Evolutionary conservation across 108 stramenopile species (phyloP).

Genomic region (Stephanodiscus triporus): DNA sequence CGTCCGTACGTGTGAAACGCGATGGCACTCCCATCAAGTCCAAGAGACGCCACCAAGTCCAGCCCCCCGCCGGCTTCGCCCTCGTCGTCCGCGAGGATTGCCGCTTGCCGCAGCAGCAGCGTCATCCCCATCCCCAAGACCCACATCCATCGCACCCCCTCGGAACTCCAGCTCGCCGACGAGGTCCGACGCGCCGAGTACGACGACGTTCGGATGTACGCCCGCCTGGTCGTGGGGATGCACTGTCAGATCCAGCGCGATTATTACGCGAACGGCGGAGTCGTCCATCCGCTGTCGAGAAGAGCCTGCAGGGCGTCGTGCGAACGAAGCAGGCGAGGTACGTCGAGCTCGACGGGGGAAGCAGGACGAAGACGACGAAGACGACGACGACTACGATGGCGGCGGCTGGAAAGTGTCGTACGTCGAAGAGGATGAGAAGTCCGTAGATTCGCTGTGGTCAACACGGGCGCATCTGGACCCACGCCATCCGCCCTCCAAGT

Average conservation of each 20-base stretch:
- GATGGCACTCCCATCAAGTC: background rate
- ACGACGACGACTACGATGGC: no score
- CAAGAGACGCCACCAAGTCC: conserved; percentile 22
- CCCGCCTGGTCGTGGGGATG: conserved; percentile 45
- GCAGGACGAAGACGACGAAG: background rate
- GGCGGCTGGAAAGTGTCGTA: conserved; percentile 20
- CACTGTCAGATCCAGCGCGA: conserved; percentile 18
- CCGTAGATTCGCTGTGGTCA: background rate
- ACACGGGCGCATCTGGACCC: background rate
- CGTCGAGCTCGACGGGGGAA: conserved; percentile 11
- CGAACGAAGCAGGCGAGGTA: conserved; percentile 31
- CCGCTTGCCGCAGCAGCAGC: background rate
- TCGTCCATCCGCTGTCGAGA: conserved; percentile 17
- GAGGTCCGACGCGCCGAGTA: conserved; percentile 39
- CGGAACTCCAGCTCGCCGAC: conserved; percentile 48
- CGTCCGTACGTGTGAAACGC: background rate
- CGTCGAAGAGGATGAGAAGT: conserved; percentile 6
- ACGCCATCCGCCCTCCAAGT: background rate
- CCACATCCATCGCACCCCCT: conserved; percentile 49
- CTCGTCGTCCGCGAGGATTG: background rate
- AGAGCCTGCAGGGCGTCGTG: conserved; percentile 23
- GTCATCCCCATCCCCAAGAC: conserved; percentile 38
- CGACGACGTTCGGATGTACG: conserved; percentile 47
- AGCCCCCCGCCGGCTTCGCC: background rate
- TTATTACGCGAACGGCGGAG: background rate